Base-by-base conservation (phyloP, 345 rosid species). In the Punica granatum region DNA sequence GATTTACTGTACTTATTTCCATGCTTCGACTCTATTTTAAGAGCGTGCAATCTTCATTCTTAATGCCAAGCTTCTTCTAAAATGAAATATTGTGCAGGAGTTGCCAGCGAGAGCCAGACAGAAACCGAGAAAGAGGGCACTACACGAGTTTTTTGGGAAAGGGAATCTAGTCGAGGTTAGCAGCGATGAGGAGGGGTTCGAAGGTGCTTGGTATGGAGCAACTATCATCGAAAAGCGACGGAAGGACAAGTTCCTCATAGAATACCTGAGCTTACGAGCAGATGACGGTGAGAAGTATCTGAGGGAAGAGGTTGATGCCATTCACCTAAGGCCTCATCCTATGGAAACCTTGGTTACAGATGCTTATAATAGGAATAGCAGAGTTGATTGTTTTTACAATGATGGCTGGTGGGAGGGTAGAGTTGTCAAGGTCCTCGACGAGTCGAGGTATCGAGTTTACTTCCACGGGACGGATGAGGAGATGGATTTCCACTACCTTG, bases 341-440 rank as follows among this genome's bases (percentile, higher is more conserved):
- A 83, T 79, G 1, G 70, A 80, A 34, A 70, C 36, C 7, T 62
- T 69, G 0, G 71, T 68, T 18, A 48, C 76, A 11, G 71, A 71
- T 37, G 70, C 74, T 48, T 86, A 81, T 48, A 65, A 74, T 39
- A 37, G 59, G 69, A 71, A 75, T 21, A 88, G 82, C n/a, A 80
- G 79, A 74, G 82, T 88, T 39, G 88, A 88, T 78, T 88, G 84
- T n/a, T 73, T 64, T 31, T 83, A 84, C 69, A 84, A 81, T 51
- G 95, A 84, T 26, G 88, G 83, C 46, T 88, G 95, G 95, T 86
- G 95, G 95, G 78, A 67, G 26, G 95, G 95, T 41, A 74, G 72
- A 4, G 68, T 88, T 60, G 60, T 56, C 11, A 79, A 76, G 68
- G 76, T 76, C 60, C 67, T 70, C 30, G 26, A 34, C 25, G 67